Base-by-base conservation (phyloP, 2,329 filamentous ascomycete genomes). In the Polytolypa hystricis region DNA sequence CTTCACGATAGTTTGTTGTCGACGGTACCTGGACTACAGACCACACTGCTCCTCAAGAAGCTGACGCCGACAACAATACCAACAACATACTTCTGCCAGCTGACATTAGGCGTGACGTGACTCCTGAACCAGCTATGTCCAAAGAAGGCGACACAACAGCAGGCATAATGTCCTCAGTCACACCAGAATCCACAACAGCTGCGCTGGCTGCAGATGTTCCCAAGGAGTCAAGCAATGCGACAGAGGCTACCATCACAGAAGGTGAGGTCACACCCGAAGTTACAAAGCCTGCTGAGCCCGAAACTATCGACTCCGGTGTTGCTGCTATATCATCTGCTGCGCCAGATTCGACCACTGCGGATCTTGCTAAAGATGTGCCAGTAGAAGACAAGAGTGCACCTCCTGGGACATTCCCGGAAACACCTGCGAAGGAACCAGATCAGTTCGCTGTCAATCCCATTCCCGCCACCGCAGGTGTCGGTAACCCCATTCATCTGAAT, bases 1-100 rank as follows among this genome's bases (percentile, higher is more conserved):
- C 32, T 45, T 10, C 31, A 35, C 42, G 25, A 34, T 42, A 95
- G 89, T 98, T 94, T 61, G 83, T 98, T 51, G 89, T 95, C 48
- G 85, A 98, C 72, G 84, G 83, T 49, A 75, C 74, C 50, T 98
- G 91, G 91, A 78, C 77, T 34, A 82, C 79, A 58, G 87, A 95
- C 62, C 76, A 79, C 51, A 77, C 77, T 41, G 81, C 79, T 28
- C 82, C 83, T 41, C 79, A 81, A 63, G 87, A 95, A 65, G 75
- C 77, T 54, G 89, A 95, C 69, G 72, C 74, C 47, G 70, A 78
- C 53, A 81, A 83, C 53, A 94, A 89, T 71, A 70, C 86, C 52
- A 96, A 96, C 73, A 96, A 96, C 75, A 77, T 95, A 46, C 73
- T 98, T 39, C 73, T 74, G 27, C 77, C 81, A 40, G 74, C n/a